These are phyloP conservation scores for Russula sp. DNA, from an alignment of 768 basidiomycete species.

Conservation along the genomic window DNA sequence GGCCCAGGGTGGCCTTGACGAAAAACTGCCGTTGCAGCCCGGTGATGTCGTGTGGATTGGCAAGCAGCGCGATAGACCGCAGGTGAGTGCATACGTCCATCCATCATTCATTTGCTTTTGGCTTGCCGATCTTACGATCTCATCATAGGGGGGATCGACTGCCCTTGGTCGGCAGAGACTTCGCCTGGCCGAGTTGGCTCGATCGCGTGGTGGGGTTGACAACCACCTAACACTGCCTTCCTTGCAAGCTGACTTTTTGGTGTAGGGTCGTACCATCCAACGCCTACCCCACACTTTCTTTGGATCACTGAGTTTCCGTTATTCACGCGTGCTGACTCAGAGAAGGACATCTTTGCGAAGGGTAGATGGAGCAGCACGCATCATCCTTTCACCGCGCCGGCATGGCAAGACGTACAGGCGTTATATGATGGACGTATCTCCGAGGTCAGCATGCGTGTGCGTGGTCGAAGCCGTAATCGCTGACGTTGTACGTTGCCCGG, in stretches of 20 bases:
- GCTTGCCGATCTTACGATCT: constrained; percentile 3
- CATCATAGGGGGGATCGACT: constrained; percentile 74
- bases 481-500: not conserved
- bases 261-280: constrained; percentile 50
- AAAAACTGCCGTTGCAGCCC: constrained; percentile 3
- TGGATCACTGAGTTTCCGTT: constrained; percentile 97
- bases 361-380: constrained; percentile 91
- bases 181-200: constrained; percentile 58
- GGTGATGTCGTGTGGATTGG: constrained; percentile 21
- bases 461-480: constrained; percentile 32
- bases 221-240: constrained; percentile 6
- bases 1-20: not conserved
- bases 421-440: constrained; percentile 66
- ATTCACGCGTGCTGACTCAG: constrained; percentile 77
- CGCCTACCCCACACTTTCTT: constrained; percentile 68
- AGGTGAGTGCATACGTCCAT: constrained; percentile 2
- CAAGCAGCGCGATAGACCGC: constrained; percentile 6
- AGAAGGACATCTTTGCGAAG: constrained; percentile 79
- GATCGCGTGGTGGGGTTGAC: constrained; percentile 45
- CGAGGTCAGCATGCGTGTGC: constrained; percentile 28
- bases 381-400: constrained; percentile 95
- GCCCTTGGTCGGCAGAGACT: constrained; percentile 65
- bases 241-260: not conserved
- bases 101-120: not conserved
- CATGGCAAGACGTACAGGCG: constrained; percentile 78